Evolutionary conservation across 2,329 filamentous ascomycete species (phyloP), one percentile per base, ranked within the genome.

Genomic region (Metarhizium rileyi): DNA sequence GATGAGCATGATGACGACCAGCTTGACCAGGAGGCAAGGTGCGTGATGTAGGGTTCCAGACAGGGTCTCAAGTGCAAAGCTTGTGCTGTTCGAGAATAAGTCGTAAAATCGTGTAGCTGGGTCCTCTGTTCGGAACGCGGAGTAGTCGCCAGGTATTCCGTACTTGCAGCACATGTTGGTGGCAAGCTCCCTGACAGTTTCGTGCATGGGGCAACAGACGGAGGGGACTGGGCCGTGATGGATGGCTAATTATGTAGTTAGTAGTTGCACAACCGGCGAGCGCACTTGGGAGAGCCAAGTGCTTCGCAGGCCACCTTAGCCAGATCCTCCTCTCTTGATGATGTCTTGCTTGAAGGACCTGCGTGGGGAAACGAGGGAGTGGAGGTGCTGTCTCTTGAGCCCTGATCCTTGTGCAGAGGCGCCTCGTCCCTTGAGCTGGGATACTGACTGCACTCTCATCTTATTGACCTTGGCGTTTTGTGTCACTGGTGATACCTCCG

Each of bases 1-100:
- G 50, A 49, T 51, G 50, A 48, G 38, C 46, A 33, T 45, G 26
- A 52, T 49, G 46, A 49, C 42, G 42, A 33, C 41, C 38, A 45
- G 33, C 30, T 41, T 46, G 42, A 28, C 41, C 44, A 38, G 36
- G 28, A 49, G 40, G 27, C 18, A 36, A 27, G 18, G 10, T 18
- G 18, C 16, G 16, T 38, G 5, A 20, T 20, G 35, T 38, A 38
- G 35, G 35, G n/a, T 10, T 38, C 35, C 35, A 38, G 35, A 20
- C 35, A 38, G 9, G 35, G 35, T 20, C 35, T 20, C n/a, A 38
- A 8, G 35, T 18, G 35, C 35, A 16, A 38, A 38, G 35, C 16
- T 38, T 38, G 16, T 38, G 35, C 35, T 38, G 35, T 20, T 38
- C 35, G 35, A 18, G 35, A 38, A 20, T 7, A 38, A 20, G 18